Evolutionary conservation across 306 rosid genomes (phyloP).

Genomic region (Cicer yamashitae): DNA sequence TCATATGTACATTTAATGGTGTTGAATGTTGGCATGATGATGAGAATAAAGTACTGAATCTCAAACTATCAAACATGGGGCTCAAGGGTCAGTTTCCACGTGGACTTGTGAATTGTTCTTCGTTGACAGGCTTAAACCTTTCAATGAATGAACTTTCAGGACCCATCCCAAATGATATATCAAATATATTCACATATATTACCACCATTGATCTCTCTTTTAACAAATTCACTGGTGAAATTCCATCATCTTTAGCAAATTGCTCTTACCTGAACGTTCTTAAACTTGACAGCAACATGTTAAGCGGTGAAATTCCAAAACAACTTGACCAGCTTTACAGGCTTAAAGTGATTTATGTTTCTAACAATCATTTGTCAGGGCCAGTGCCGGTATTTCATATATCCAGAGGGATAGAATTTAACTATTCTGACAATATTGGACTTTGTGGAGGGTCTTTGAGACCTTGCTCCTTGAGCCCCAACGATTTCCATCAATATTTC

Average conservation of each 20-base stretch:
- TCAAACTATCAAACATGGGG: constrained; percentile 8
- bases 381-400: constrained; percentile 19
- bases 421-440: background rate
- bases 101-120: background rate
- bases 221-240: constrained; percentile 38
- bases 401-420: fast-evolving
- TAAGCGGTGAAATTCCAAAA: constrained; percentile 40
- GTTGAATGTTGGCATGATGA: constrained; percentile 39
- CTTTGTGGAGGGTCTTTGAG: constrained; percentile 43
- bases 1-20: background rate
- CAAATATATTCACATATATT: background rate
- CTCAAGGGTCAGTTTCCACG: constrained; percentile 45
- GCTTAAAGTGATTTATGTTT: background rate
- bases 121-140: constrained; percentile 18
- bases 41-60: constrained; percentile 16
- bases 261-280: background rate
- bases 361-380: constrained; percentile 38
- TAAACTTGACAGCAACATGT: constrained; percentile 19
- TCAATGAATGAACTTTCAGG: constrained; percentile 17
- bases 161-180: constrained; percentile 42
- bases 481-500: background rate
- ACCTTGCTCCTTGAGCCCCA: background rate
- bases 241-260: constrained; percentile 1
- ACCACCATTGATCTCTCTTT: constrained; percentile 5
- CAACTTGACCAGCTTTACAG: background rate